These are phyloP conservation scores for Dactylellina leptospora DNA, from an alignment of 2,329 filamentous ascomycete species.

Conservation along the genomic window DNA sequence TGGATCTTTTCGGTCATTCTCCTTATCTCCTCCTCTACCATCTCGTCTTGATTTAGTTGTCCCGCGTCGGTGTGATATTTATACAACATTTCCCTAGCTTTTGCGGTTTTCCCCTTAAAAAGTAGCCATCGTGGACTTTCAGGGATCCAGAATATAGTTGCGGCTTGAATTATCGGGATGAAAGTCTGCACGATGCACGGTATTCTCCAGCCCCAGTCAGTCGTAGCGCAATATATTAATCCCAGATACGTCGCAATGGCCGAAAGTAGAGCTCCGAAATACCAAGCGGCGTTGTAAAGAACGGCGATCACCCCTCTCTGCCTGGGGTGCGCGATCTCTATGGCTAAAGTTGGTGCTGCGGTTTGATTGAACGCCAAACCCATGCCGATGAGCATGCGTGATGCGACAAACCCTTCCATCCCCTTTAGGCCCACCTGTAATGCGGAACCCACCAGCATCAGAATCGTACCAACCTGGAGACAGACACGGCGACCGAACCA, in stretches of 20 bases:
- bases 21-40: slow-evolving; percentile 5
- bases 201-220: slow-evolving; percentile 25
- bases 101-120: neutral
- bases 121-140: slow-evolving; percentile 33
- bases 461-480: neutral
- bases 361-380: slow-evolving; percentile 35
- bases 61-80: slow-evolving; percentile 3
- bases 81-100: neutral
- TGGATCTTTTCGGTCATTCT: neutral
- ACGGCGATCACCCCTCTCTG: slow-evolving; percentile 9
- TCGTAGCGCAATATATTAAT: neutral
- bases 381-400: slow-evolving; percentile 4
- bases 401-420: neutral
- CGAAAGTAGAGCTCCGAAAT: slow-evolving; percentile 13
- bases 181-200: slow-evolving; percentile 22
- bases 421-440: neutral
- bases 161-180: slow-evolving; percentile 12
- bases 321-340: slow-evolving; percentile 25
- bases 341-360: slow-evolving; percentile 17
- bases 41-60: neutral
- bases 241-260: neutral
- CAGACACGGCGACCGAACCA: slow-evolving; percentile 1
- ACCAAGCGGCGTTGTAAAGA: slow-evolving; percentile 36
- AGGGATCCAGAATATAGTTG: neutral
- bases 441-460: slow-evolving; percentile 1